Conservation (phyloP, 768 basidiomycete genomes). For the Sistotremastrum niveocremeum region DNA sequence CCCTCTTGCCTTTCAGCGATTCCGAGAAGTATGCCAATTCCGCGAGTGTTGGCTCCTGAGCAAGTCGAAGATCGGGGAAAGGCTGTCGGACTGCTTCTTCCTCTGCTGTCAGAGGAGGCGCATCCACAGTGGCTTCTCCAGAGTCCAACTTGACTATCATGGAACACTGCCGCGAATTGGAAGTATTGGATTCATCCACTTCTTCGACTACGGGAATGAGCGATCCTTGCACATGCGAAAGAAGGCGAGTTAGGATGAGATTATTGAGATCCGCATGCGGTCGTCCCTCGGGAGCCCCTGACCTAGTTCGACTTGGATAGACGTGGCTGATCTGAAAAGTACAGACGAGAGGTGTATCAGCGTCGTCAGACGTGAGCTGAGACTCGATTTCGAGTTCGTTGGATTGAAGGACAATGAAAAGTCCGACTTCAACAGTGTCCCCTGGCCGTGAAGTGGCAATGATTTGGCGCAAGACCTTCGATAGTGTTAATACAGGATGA, state of each 20-base stretch:
- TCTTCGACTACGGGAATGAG: slow-evolving; percentile 10
- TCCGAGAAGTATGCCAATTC: slow-evolving; percentile 73
- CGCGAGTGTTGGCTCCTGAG: slow-evolving; percentile 64
- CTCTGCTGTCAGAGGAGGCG: slow-evolving; percentile 29
- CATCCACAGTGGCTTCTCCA: slow-evolving; percentile 34
- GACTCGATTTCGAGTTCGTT: no score
- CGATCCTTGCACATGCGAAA: slow-evolving; percentile 44
- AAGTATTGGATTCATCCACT: background rate
- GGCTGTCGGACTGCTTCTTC: slow-evolving; percentile 32
- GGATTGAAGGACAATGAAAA: slow-evolving; percentile 33
- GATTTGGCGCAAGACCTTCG: slow-evolving; percentile 74
- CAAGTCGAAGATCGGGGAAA: slow-evolving; percentile 34
- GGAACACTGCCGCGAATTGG: background rate
- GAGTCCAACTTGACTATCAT: slow-evolving; percentile 32
- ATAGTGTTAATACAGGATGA: slow-evolving; percentile 9
- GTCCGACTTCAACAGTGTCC: slow-evolving; percentile 78
- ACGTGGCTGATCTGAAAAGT: slow-evolving; percentile 44
- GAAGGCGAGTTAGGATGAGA: slow-evolving; percentile 44
- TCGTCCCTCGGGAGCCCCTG: slow-evolving; percentile 14
- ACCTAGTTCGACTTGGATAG: slow-evolving; percentile 15
- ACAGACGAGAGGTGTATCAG: slow-evolving; percentile 34
- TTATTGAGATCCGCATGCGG: slow-evolving; percentile 31
- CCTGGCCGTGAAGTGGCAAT: slow-evolving; percentile 52
- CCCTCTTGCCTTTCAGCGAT: slow-evolving; percentile 69
- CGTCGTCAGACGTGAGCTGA: slow-evolving; percentile 10